These are phyloP conservation scores for Dioscorea alata DNA, from an alignment of 106 monocot species.

Conservation along the genomic window DNA sequence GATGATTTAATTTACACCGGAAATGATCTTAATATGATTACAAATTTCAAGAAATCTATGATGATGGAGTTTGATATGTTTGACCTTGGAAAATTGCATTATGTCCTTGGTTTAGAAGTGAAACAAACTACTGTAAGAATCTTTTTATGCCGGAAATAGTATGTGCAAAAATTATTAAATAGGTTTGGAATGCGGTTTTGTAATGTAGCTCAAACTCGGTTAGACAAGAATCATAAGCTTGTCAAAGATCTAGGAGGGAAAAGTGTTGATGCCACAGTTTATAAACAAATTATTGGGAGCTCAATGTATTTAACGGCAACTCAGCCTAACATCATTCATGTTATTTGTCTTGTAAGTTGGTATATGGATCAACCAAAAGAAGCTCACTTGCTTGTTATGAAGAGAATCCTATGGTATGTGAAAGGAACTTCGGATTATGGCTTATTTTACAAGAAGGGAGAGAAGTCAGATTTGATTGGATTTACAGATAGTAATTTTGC, in stretches of 20 bases:
- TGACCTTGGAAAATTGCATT: constrained; percentile 5
- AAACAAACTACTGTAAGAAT: background rate
- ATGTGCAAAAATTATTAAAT: constrained; percentile 1
- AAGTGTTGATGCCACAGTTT: constrained; percentile 8
- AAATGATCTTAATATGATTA: constrained; percentile 12
- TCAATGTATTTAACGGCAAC: constrained; percentile 17
- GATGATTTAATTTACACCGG: constrained; percentile 17
- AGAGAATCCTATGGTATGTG: background rate
- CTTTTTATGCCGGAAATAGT: constrained; percentile 7
- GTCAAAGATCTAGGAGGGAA: background rate
- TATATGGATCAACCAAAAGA: constrained; percentile 4
- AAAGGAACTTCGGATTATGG: background rate
- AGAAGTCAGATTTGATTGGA: background rate
- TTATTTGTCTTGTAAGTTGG: constrained; percentile 1
- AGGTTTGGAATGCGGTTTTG: constrained; percentile 11
- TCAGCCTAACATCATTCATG: constrained; percentile 11
- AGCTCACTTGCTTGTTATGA: constrained; percentile 1
- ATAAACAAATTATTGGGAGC: constrained; percentile 13
- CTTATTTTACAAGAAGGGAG: background rate
- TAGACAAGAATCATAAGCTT: background rate
- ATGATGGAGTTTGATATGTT: constrained; percentile 15
- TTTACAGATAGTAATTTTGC: background rate
- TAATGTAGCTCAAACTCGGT: background rate
- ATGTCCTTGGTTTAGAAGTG: constrained; percentile 5
- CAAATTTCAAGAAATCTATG: constrained; percentile 13